These are phyloP conservation scores for Hordeum pubiflorum DNA, from an alignment of 202 grass and related monocot genomes.

Conservation along the genomic window DNA sequence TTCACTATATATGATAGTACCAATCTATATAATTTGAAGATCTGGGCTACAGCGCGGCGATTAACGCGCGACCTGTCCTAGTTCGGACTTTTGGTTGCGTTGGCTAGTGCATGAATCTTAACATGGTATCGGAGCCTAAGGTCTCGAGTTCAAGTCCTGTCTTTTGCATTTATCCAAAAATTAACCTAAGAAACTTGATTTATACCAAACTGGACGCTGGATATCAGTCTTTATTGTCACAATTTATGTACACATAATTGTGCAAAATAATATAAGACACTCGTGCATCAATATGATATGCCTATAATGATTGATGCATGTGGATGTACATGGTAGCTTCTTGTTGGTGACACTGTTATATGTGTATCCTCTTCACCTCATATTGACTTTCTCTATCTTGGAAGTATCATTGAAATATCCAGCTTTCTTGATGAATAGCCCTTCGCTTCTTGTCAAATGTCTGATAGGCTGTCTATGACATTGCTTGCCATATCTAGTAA, in stretches of 20 bases:
- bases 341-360: not conserved
- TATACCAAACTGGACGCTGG: not conserved
- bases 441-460: not conserved
- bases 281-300: not conserved
- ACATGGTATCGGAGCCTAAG: too few species aligned
- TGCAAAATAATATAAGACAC: not conserved
- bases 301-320: not conserved
- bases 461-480: not conserved
- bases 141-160: too few species aligned
- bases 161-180: too few species aligned
- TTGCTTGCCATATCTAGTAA: not conserved
- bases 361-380: not conserved
- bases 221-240: not conserved
- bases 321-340: not conserved
- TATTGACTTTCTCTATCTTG: not conserved
- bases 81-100: too few species aligned
- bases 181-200: constrained; percentile 3
- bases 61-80: too few species aligned
- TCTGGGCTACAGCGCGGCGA: too few species aligned
- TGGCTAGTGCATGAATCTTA: too few species aligned
- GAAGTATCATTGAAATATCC: not conserved
- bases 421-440: not conserved
- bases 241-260: not conserved
- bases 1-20: not conserved
- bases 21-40: not conserved